Base-by-base conservation (phyloP, 192 early-diverging fungal species). In the Ramicandelaber brevisporus region DNA sequence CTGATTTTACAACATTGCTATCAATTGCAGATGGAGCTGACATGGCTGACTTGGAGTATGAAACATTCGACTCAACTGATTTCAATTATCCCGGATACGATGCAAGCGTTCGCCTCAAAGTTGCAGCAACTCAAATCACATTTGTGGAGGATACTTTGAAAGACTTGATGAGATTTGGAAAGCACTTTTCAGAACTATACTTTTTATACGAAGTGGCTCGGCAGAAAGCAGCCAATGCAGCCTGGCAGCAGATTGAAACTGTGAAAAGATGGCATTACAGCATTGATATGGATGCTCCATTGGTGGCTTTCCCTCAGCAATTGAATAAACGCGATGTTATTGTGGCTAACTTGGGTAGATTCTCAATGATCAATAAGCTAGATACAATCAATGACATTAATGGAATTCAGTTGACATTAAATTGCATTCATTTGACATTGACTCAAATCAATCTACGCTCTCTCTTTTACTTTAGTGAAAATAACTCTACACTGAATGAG, bases 21-120 rank as follows among this genome's bases (percentile, higher is more conserved):
- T n/a, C n/a, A n/a, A n/a, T n/a, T n/a, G n/a, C n/a, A n/a, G n/a
- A 88, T 46, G 81, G 84, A 6, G 73, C 78, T 16, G 70, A 89
- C 32, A 50, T 86, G 17, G 83, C 83, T 0, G 78, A 87, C 35
- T 84, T 98, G 30, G 48, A 49, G 3, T 92, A 77, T 39, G 70
- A 98, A 34, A 89, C 76, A 0, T 90, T 63, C 44, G 63, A 73
- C 30, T 29, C 53, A 2, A 29, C 47, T 2, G 27, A 48, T 2
- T 30, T 55, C 3, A 40, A 34, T 18, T 87, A 79, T 30, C 83
- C 87, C 1, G 83, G 84, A 1, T 90, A 81, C 48, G 78, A 98
- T 31, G 65, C 68, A 3, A 57, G 68, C 0, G 36, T 89, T 2
- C 64, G 56, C 19, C 55, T 98, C 16, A 50, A 62, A 5, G 67